Conservation (phyloP, 371 early-diverging fungal genomes). For the Rhizopus sp. region DNA sequence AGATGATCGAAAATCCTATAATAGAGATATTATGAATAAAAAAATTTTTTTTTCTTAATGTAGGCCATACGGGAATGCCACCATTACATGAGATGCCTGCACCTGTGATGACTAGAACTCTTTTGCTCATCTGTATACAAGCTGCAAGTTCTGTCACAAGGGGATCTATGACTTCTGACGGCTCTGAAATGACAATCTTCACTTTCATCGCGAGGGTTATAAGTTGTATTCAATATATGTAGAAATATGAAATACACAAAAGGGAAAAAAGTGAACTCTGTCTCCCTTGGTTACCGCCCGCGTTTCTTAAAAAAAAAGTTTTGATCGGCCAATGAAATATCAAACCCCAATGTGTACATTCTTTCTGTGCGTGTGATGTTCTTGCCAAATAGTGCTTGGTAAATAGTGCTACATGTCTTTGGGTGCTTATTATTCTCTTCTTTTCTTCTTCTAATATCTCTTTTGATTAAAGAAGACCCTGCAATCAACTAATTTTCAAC, state of each 20-base stretch:
- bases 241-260: not conserved
- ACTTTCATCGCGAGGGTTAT: slow-evolving; percentile 18
- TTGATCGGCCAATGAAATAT: slow-evolving; percentile 6
- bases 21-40: not conserved
- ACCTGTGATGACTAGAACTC: slow-evolving; percentile 82
- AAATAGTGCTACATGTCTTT: no score
- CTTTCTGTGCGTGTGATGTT: not conserved
- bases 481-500: no score
- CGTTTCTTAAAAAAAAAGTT: slow-evolving; percentile 5
- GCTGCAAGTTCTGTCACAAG: slow-evolving; percentile 49
- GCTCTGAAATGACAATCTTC: slow-evolving; percentile 37
- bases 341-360: not conserved
- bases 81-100: slow-evolving; percentile 92
- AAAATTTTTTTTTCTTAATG: slow-evolving; percentile 19
- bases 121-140: slow-evolving; percentile 62
- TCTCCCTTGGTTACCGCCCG: slow-evolving; percentile 1
- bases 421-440: no score
- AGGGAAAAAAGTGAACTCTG: not conserved
- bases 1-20: slow-evolving; percentile 82
- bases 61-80: slow-evolving; percentile 75
- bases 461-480: no score
- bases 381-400: no score
- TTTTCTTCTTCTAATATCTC: no score
- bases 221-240: not conserved
- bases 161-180: slow-evolving; percentile 37